Base-by-base conservation (phyloP, 192 early-diverging fungal species). In the Coemansia sp. region DNA sequence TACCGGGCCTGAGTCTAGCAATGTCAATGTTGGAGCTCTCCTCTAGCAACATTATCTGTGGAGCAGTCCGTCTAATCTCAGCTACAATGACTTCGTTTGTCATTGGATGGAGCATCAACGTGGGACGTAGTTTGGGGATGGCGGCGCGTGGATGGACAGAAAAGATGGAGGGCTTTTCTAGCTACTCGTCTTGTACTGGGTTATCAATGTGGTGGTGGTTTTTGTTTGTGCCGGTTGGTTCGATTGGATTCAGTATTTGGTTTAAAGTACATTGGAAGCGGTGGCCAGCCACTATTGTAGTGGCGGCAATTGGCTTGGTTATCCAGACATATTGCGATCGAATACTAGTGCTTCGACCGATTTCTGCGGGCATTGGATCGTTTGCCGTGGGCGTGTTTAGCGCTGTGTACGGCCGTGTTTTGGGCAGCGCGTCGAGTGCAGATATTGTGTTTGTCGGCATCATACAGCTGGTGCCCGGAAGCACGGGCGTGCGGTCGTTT, bases 11-110 rank as follows among this genome's bases (percentile, higher is more conserved):
- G 41, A 74, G 88, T 3, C 73, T 96, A 40, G 95, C 94, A 0
- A 77, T 90, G 64, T 72, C 90, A 15, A 90, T 97, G 73, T 88
- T 93, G 79, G 95, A 96, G 72, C 71, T 96, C 24, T 86, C 91
- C 0, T 91, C 93, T 1, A 87, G 91, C 50, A 97, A 97, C 69
- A 80, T 95, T 62, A 87, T 95, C 34, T 92, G 90, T 40, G 95
- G 95, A 16, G 87, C 90, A 0, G 91, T 97, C 3, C 85, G 92
- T 13, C 76, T 95, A 71, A 85, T 94, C 40, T 86, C 90, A 36
- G 89, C 92, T 2, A 78, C 94, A 1, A 92, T 95, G 80, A 89
- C 88, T 12, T 90, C 93, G 8, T 84, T 93, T 72, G 86, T 90
- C 68, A 73, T 92, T 16, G 92, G 88, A 9, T 92, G 88, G 72